Evolutionary conservation across 768 basidiomycete genomes (phyloP), one percentile per base, ranked within the genome.

Genomic region (Terana coerulea): DNA sequence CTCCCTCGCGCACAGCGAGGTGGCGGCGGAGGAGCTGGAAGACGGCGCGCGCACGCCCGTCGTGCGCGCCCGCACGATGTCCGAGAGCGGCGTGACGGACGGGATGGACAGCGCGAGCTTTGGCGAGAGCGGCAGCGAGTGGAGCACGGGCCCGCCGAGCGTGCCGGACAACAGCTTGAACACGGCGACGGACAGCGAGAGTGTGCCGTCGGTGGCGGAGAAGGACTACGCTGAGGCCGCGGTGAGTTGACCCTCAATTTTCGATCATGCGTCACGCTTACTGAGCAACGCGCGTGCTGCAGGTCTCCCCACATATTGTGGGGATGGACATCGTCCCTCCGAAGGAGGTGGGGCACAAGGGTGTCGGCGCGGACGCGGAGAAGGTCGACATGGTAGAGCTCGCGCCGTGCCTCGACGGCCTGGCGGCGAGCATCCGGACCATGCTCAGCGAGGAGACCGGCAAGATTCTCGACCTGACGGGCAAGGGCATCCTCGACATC

Each of bases 391-490:
- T 46, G 17, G 29, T 21, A 33, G 45, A 46, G 30, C 45, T 46
- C 30, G 28, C 28, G 45, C 45, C 45, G 3, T 19, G 45, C 2
- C 24, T 46, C 19, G 29, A 24, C 17, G 34, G 24, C 11, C 31
- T 46, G 4, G 25, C 31, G 19, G 15, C 45, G n/a, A 34, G 6
- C 17, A 33, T 46, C 45, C 31, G 24, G 45, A 46, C 31, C n/a
- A 46, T 46, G 45, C 45, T 46, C 30, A 46, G 15, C 30, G 45
- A 46, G 19, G 45, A 46, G 45, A 46, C 45, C 5, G 19, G 22
- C 14, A 17, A 30, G 19, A 29, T 46, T 8, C 19, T 46, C n/a
- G 10, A 29, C 2, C 25, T 30, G 2, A 34, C n/a, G 5, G 31
- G 31, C 5, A 46, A 46, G 30, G 31, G 29, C 31, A 17, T 46